These are phyloP conservation scores for Yamadazyma triangularis DNA, from an alignment of 1,139 yeast genomes.

Conservation along the genomic window DNA sequence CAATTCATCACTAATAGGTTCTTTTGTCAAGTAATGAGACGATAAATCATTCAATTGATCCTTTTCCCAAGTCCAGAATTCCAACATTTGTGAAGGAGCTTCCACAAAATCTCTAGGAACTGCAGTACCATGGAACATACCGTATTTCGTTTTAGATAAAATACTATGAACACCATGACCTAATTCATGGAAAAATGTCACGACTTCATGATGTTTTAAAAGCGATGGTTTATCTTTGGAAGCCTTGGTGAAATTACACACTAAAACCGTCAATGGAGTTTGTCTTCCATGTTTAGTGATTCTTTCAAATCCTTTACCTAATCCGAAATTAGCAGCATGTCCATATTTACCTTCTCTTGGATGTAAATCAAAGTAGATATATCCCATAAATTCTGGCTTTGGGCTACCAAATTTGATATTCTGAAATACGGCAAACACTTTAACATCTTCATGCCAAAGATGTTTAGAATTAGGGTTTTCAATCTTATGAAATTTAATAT, in stretches of 20 bases:
- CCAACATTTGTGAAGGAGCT: slow-evolving; percentile 87
- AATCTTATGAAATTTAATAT: slow-evolving; percentile 58
- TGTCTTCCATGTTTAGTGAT: slow-evolving; percentile 45
- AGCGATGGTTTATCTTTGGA: slow-evolving; percentile 67
- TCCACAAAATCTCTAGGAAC: slow-evolving; percentile 86
- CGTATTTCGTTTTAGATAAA: slow-evolving; percentile 59
- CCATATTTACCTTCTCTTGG: slow-evolving; percentile 85
- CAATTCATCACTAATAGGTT: slow-evolving; percentile 53
- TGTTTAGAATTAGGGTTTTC: slow-evolving; percentile 42
- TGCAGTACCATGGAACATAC: slow-evolving; percentile 70
- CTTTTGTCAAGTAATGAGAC: slow-evolving; percentile 60
- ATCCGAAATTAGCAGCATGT: slow-evolving; percentile 80
- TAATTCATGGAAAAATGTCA: slow-evolving; percentile 83
- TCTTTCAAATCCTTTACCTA: slow-evolving; percentile 53
- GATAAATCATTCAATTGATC: slow-evolving; percentile 56
- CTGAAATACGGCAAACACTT: slow-evolving; percentile 71
- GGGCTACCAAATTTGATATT: slow-evolving; percentile 36
- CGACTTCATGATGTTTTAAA: slow-evolving; percentile 72
- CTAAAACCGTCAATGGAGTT: slow-evolving; percentile 71
- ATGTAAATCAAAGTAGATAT: slow-evolving; percentile 75
- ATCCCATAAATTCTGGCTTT: slow-evolving; percentile 64
- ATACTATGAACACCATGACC: slow-evolving; percentile 87
- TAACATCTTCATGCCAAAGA: slow-evolving; percentile 85
- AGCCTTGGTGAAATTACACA: slow-evolving; percentile 82
- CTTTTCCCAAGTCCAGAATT: slow-evolving; percentile 83